phyloP scores from a whole-genome alignment of 805 yeast species.

The Spathaspora passalidarum region DNA sequence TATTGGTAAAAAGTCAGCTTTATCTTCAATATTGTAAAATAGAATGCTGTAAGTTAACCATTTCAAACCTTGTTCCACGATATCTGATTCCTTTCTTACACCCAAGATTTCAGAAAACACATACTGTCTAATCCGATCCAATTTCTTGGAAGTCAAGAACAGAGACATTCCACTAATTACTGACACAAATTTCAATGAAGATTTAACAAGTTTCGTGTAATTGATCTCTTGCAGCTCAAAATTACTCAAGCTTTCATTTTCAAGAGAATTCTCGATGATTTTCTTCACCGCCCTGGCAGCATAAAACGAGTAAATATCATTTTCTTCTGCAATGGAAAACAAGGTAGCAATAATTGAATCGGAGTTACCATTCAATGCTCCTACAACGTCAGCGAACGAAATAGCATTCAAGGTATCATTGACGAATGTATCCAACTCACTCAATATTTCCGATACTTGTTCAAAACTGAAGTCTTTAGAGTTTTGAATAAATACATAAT shows the following conservation, averaged over 20 bases:
- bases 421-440: neutral
- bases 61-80: conserved; percentile 41
- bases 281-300: conserved; percentile 16
- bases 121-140: conserved; percentile 55
- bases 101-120: conserved; percentile 68
- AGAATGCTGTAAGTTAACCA: conserved; percentile 48
- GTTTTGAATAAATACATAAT: conserved; percentile 16
- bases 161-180: conserved; percentile 31
- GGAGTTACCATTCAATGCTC: neutral
- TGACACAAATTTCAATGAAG: conserved; percentile 29
- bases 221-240: conserved; percentile 26
- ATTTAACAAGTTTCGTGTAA: conserved; percentile 27
- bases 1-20: conserved; percentile 49
- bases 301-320: conserved; percentile 13
- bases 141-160: conserved; percentile 34
- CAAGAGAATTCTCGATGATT: conserved; percentile 14
- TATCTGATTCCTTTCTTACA: conserved; percentile 35
- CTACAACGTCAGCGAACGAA: neutral
- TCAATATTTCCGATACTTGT: neutral
- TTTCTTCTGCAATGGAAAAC: neutral
- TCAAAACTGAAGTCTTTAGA: conserved; percentile 1
- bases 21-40: conserved; percentile 32
- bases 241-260: conserved; percentile 10
- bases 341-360: neutral
- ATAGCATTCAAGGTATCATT: neutral